A percentile compares a stretch with the other conserved stretches of the same genome.
These are phyloP conservation scores for Ophiostoma sp. DNA, from an alignment of 2,329 filamentous ascomycete species.

Conservation along the genomic window DNA sequence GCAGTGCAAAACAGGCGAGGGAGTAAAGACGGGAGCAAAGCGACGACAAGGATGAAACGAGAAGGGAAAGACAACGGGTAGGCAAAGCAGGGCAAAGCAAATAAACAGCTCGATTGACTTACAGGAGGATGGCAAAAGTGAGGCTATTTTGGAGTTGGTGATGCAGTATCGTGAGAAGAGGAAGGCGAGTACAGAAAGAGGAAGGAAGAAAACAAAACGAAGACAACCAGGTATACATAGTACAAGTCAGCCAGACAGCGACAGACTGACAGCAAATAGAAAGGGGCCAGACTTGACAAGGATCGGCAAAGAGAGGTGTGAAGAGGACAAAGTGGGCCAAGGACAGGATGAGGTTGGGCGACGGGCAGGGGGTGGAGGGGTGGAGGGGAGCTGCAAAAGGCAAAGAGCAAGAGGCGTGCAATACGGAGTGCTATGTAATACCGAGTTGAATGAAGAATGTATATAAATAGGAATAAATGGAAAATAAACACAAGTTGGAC, in stretches of 20 bases:
- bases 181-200: background rate
- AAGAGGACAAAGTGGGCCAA: conserved; percentile 17
- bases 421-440: background rate
- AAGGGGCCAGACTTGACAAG: conserved; percentile 15
- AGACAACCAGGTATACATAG: conserved; percentile 13
- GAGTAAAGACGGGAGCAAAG: background rate
- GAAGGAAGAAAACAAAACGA: conserved; percentile 3
- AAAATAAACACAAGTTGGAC: background rate
- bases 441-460: background rate
- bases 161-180: conserved; percentile 1
- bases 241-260: background rate
- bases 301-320: conserved; percentile 4
- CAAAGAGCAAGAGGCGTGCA: background rate
- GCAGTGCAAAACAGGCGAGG: background rate
- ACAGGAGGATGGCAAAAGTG: background rate
- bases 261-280: conserved; percentile 15
- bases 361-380: conserved; percentile 11
- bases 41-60: background rate
- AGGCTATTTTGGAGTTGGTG: conserved; percentile 14
- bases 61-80: background rate
- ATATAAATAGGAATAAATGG: background rate
- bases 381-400: background rate
- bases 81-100: background rate
- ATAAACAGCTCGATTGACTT: background rate
- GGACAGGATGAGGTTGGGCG: conserved; percentile 12